Conservation (phyloP, 1,284 basidiomycete species). For the Puccinia hordei region DNA sequence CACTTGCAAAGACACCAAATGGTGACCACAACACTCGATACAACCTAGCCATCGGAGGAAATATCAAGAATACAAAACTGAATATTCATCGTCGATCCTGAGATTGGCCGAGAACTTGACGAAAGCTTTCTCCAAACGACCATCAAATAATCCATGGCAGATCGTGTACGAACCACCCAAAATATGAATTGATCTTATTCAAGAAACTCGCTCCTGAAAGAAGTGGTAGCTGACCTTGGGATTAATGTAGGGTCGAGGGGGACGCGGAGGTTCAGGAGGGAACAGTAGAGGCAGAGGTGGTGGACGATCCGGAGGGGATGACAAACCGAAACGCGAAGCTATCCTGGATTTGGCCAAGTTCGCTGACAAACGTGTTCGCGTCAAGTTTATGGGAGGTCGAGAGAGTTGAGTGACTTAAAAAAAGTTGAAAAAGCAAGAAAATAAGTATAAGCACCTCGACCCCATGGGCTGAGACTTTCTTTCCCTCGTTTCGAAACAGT, state of each 20-base stretch:
- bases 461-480: background rate
- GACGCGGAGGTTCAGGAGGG: constrained; percentile 54
- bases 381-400: constrained; percentile 94
- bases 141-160: background rate
- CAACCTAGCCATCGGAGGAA: background rate
- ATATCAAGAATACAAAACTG: background rate
- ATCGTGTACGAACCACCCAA: constrained; percentile 8
- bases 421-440: background rate
- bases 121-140: background rate
- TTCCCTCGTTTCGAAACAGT: constrained; percentile 65
- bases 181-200: background rate
- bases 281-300: constrained; percentile 49
- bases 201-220: background rate
- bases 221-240: background rate
- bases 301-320: constrained; percentile 57
- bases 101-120: background rate
- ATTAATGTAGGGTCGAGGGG: constrained; percentile 55
- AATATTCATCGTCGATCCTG: no score
- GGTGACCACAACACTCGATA: background rate
- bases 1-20: no score
- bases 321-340: constrained; percentile 89
- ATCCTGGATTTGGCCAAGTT: constrained; percentile 95
- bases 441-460: background rate
- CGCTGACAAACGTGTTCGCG: constrained; percentile 83
- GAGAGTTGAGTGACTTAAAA: constrained; percentile 68